Conservation (phyloP, 129 eudicot species). For the Arctium lappa region DNA sequence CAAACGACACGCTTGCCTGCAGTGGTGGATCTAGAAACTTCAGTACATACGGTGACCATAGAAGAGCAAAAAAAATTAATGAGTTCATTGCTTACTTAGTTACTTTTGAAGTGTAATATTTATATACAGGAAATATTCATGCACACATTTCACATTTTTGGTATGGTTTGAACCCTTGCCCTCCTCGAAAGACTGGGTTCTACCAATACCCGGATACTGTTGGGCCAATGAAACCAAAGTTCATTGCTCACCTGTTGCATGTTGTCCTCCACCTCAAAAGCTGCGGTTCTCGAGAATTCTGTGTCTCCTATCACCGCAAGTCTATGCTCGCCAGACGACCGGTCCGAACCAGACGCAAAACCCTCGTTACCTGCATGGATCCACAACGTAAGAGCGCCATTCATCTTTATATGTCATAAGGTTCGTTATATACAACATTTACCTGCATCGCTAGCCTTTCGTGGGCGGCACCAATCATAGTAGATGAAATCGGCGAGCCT, state of each 20-base stretch:
- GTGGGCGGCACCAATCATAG: conserved; percentile 50
- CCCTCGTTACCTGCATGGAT: conserved; percentile 24
- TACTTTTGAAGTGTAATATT: too few relatives aligned
- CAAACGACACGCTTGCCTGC: conserved; percentile 49
- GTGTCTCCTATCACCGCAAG: conserved; percentile 54
- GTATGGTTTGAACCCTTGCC: neutral
- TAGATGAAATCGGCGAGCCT: conserved; percentile 59
- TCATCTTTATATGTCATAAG: neutral
- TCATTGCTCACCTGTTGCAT: conserved; percentile 35
- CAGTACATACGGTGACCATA: neutral
- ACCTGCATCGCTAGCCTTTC: conserved; percentile 25
- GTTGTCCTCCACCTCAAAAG: conserved; percentile 49
- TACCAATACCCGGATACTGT: neutral
- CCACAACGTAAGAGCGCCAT: neutral
- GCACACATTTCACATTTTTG: too few relatives aligned
- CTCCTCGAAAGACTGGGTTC: neutral
- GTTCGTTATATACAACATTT: neutral
- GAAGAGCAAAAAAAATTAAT: neutral
- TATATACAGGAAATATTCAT: too few relatives aligned
- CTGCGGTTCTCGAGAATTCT: conserved; percentile 25
- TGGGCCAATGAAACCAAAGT: neutral
- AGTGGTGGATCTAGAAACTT: neutral
- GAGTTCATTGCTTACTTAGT: neutral
- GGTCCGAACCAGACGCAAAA: conserved; percentile 28
- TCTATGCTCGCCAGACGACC: conserved; percentile 48